Percentiles rank a stretch among this genome's conserved stretches.
phyloP scores from a whole-genome alignment of 179 eudicot genomes.

The Drosera spatulata region DNA sequence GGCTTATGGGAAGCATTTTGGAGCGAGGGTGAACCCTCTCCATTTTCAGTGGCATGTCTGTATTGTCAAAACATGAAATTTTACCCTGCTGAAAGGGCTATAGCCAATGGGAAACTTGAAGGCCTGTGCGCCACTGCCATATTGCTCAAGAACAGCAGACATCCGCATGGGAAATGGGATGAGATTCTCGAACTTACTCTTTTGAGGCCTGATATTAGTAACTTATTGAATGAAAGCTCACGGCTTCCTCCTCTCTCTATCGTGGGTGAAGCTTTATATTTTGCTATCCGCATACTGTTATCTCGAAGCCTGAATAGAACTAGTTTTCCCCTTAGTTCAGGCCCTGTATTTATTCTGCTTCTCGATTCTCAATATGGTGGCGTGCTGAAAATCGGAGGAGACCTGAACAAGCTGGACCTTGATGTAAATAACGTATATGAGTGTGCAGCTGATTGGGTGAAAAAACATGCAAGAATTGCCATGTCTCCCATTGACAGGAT shows the following conservation, averaged over 20 bases:
- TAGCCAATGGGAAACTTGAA: constrained; percentile 63
- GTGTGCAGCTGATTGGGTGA: constrained; percentile 80
- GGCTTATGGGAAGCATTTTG: constrained; percentile 94
- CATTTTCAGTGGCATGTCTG: constrained; percentile 60
- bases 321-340: constrained; percentile 36
- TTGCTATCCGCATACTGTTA: constrained; percentile 61
- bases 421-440: constrained; percentile 62
- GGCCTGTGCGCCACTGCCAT: constrained; percentile 67
- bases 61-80: constrained; percentile 56
- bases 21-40: constrained; percentile 55
- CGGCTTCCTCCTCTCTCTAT: constrained; percentile 41
- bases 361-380: constrained; percentile 81
- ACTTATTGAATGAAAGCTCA: constrained; percentile 35
- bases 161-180: constrained; percentile 92
- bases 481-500: constrained; percentile 76
- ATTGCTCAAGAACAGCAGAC: constrained; percentile 68
- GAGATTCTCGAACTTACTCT: constrained; percentile 77
- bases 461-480: constrained; percentile 39
- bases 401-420: constrained; percentile 56
- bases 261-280: constrained; percentile 72
- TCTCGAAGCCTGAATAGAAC: constrained; percentile 75
- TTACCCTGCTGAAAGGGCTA: constrained; percentile 79
- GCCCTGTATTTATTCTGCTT: constrained; percentile 69
- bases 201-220: constrained; percentile 56
- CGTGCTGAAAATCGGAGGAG: constrained; percentile 85